Evolutionary conservation across 139 green algal genomes (phyloP), one percentile per base, ranked within the genome.

Genomic region (Volvox africanus): DNA sequence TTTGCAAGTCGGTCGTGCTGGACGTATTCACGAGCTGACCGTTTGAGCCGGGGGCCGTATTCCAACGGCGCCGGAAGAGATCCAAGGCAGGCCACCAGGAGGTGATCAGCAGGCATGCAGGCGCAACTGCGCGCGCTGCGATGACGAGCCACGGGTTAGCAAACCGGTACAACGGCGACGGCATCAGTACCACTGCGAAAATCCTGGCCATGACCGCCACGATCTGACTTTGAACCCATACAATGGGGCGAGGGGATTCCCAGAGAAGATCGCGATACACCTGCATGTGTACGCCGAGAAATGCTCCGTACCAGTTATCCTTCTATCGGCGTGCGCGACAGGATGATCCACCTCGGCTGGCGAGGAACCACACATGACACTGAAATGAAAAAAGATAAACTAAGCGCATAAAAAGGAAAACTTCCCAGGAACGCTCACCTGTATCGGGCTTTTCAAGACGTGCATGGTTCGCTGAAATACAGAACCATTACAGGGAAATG

Each of bases 201-300:
- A 75, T 26, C 6, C 80, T 61, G 21, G 71, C 2, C 12, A 67
- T 19, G 13, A 35, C 37, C 21, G 37, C 37, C 21, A 85, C 24
- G 0, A 85, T 69, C 37, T 85, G 79, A 20, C 79, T 50, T 50
- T 85, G 79, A 32, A 85, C 44, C 79, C 79, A 85, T 35, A 26
- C 26, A 18, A 67, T 67, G 24, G 79, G 37, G 3, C 37, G 37
- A 32, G 79, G 79, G 20, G 79, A 68, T 1, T 67, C 37, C 79
- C 79, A 85, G 13, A 85, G 79, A 19, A 85, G 20, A 26, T 85
- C 79, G 22, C 26, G 44, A 50, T 68, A 85, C 1, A 68, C 79
- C 79, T 85, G 37, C 44, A 28, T 55, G 44, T 55, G 5, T 9
- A 55, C 44, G 9, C 44, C 44, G 9, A 9, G 44, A 55, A 55